phyloP scores from a whole-genome alignment of 108 stramenopile species.

The Pseudonitzschia pungens region DNA sequence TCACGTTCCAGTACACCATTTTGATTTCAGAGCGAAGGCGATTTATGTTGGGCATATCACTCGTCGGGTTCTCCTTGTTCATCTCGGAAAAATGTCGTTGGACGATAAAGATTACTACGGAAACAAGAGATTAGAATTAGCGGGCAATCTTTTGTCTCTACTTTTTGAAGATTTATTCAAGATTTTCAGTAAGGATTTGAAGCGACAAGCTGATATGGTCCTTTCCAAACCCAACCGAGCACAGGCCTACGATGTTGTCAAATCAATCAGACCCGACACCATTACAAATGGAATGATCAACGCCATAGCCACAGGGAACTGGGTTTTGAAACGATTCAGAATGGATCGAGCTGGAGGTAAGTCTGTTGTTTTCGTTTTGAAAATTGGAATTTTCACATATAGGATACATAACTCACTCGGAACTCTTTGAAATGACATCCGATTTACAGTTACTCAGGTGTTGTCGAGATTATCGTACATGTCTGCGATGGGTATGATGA shows the following conservation, averaged over 20 bases:
- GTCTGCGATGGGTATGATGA: conserved; percentile 97
- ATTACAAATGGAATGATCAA: conserved; percentile 96
- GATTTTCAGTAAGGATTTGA: conserved; percentile 93
- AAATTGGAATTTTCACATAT: not conserved
- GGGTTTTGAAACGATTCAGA: conserved; percentile 98
- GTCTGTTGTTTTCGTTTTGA: not conserved
- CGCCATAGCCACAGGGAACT: conserved; percentile 97
- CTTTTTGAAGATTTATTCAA: conserved; percentile 99
- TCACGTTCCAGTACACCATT: conserved; percentile 94
- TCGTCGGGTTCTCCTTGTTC: conserved; percentile 86
- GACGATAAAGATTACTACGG: conserved; percentile 99
- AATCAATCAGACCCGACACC: conserved; percentile 85
- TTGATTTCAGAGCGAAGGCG: conserved; percentile 87
- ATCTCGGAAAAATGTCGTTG: conserved; percentile 80
- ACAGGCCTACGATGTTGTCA: conserved; percentile 94
- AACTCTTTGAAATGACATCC: not conserved
- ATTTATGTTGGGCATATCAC: conserved; percentile 96
- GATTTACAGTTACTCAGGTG: conserved; percentile 88
- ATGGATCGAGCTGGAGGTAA: conserved; percentile 94
- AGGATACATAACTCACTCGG: not conserved
- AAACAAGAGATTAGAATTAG: conserved; percentile 97
- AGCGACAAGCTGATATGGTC: conserved; percentile 92
- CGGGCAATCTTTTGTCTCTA: conserved; percentile 92
- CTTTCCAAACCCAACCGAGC: conserved; percentile 94
- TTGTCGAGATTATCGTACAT: conserved; percentile 91